phyloP scores from a whole-genome alignment of 805 yeast species.

The Dipodascus albidus region DNA sequence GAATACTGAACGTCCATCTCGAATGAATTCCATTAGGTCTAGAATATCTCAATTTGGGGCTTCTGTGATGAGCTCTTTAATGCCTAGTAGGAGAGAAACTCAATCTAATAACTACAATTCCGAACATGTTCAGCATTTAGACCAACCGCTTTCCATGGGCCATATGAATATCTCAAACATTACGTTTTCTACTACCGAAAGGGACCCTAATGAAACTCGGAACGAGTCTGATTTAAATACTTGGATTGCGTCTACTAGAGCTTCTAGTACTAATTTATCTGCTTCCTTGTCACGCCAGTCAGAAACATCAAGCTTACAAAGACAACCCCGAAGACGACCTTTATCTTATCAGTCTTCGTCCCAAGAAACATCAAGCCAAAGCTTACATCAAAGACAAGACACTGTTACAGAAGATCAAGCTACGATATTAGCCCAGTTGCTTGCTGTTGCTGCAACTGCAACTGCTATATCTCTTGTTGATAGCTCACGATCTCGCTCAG shows the following conservation, averaged over 20 bases:
- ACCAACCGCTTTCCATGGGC: not conserved
- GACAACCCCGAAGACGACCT: not conserved
- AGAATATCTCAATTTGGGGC: conserved; percentile 2
- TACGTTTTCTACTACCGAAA: not conserved
- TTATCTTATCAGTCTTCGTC: not conserved
- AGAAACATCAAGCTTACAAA: not conserved
- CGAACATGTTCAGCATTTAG: not conserved
- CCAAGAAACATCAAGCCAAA: not conserved
- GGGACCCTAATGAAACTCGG: not conserved
- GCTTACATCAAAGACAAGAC: not conserved
- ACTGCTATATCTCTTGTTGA: conserved; percentile 33
- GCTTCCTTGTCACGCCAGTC: not conserved
- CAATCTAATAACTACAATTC: not conserved
- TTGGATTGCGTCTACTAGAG: no score
- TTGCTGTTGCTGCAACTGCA: conserved; percentile 36
- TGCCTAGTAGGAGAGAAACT: not conserved
- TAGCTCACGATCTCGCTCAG: conserved; percentile 5
- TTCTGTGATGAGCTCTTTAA: not conserved
- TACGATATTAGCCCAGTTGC: conserved; percentile 31
- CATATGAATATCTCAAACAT: not conserved
- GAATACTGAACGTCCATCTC: not conserved
- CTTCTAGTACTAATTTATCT: not conserved
- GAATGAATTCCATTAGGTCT: not conserved
- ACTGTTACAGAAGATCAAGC: conserved; percentile 26
- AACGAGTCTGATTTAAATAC: not conserved